Evolutionary conservation across 495 filamentous ascomycete genomes (phyloP), one percentile per base, ranked within the genome.

Genomic region (Evansstolkia leycettana): DNA sequence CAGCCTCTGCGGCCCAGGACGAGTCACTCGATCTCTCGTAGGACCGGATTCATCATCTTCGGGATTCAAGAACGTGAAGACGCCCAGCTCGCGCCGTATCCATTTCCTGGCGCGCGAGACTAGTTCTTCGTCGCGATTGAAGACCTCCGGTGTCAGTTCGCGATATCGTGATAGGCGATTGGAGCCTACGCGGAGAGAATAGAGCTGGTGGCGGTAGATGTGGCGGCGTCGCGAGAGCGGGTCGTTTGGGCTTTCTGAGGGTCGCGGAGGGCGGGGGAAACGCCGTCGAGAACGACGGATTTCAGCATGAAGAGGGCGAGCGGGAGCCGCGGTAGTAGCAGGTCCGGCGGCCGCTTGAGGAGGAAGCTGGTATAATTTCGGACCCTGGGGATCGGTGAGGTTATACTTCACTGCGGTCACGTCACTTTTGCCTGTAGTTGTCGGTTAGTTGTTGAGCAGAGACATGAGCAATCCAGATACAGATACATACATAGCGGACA

Each of bases 31-130:
- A 10, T 32, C 27, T 10, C 16, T 39, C 33, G 33, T 37, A 23
- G 45, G 40, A 17, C 42, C 31, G 14, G 48, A 39, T 18, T 52
- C 46, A 24, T 57, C 40, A 9, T 48, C 8, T 11, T 59, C 61
- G 0, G 65, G 55, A 37, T 65, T 62, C 28, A 92, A 64, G 48
- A 87, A 94, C 31, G 72, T 69, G 45, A 94, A 98, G 27, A 94
- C 87, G 46, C 79, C 74, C 7, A 98, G 65, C 46, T 98, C 90
- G 24, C 90, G 73, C 3, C 90, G 75, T 36, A 94, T 75, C 76
- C 84, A 98, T 36, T 75, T 78, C 19, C 84, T 69, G n/a, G 90
- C 89, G 14, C 84, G 76, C 1, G 82, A 84, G 28, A 86, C 65
- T 0, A 94, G 70, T 27, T 79, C 65, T 31, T 78, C 61, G 38